phyloP scores from a whole-genome alignment of 2,329 filamentous ascomycete genomes.

The Gaeumannomyces sp. region DNA sequence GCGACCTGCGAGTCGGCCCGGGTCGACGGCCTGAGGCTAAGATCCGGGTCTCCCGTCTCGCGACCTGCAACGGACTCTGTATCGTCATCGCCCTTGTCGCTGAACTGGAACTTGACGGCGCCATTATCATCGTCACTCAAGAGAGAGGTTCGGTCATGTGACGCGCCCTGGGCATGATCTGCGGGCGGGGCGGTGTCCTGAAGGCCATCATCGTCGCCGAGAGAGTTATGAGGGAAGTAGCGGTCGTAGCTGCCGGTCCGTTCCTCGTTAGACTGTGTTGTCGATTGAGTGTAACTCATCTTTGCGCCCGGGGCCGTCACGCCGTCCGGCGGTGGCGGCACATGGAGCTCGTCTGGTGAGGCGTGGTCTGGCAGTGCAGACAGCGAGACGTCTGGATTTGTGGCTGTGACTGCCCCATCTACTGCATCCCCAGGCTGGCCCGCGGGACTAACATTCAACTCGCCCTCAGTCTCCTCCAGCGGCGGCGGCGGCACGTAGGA shows the following conservation, averaged over 20 bases:
- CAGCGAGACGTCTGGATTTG: neutral
- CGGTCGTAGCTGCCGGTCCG: slow-evolving; percentile 43
- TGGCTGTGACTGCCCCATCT: neutral
- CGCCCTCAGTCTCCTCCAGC: neutral
- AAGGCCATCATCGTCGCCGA: slow-evolving; percentile 18
- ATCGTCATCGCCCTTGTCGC: slow-evolving; percentile 29
- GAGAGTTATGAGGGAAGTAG: slow-evolving; percentile 22
- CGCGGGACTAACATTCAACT: neutral
- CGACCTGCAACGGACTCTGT: slow-evolving; percentile 24
- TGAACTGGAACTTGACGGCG: slow-evolving; percentile 39
- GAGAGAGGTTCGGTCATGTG: slow-evolving; percentile 15
- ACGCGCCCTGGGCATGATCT: slow-evolving; percentile 18
- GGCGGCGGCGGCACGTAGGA: neutral
- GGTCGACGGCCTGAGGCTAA: neutral
- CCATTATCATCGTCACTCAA: slow-evolving; percentile 41
- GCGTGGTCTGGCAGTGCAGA: neutral
- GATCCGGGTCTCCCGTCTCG: neutral
- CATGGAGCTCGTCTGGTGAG: neutral
- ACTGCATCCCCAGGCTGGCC: neutral
- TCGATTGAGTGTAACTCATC: slow-evolving; percentile 34
- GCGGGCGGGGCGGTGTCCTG: slow-evolving; percentile 23
- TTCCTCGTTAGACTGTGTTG: slow-evolving; percentile 50
- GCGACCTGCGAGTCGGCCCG: neutral
- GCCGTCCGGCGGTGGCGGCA: neutral
- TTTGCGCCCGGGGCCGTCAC: slow-evolving; percentile 2